A percentile compares a stretch with the other conserved stretches of the same genome.
phyloP scores from a whole-genome alignment of 1,139 yeast species.

The Hyphopichia pseudoburtonii region DNA sequence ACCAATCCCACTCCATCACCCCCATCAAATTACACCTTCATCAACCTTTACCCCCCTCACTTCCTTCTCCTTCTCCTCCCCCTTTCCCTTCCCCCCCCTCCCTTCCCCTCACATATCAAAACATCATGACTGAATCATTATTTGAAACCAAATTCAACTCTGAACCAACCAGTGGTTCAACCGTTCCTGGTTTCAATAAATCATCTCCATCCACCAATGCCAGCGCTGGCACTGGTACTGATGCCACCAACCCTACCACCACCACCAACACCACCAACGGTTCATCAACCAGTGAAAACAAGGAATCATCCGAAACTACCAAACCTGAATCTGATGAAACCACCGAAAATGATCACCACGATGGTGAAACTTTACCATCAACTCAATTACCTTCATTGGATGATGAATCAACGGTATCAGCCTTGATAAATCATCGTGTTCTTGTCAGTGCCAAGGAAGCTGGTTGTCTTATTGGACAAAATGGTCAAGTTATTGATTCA shows the following conservation, averaged over 20 bases:
- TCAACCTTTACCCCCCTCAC: not conserved
- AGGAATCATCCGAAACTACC: not conserved
- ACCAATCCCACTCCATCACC: not conserved
- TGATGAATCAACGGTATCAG: constrained; percentile 29
- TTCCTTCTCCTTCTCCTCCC: not conserved
- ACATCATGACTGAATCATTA: constrained; percentile 40
- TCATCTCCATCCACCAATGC: constrained; percentile 2
- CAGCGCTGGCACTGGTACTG: constrained; percentile 1
- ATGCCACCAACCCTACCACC: constrained; percentile 2
- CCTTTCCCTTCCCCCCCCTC: not conserved
- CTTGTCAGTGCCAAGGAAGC: constrained; percentile 86
- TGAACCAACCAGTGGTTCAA: constrained; percentile 13
- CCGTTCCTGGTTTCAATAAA: constrained; percentile 3
- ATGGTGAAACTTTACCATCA: constrained; percentile 8
- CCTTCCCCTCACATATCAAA: not conserved
- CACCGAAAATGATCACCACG: not conserved
- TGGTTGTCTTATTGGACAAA: constrained; percentile 87
- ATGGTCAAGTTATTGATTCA: constrained; percentile 77
- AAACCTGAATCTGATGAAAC: not conserved
- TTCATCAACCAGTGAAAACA: not conserved
- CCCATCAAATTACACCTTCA: not conserved
- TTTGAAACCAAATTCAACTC: constrained; percentile 39
- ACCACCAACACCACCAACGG: not conserved
- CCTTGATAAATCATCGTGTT: constrained; percentile 60
- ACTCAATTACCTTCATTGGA: constrained; percentile 30